Conservation (phyloP, 176 grass and related monocot genomes). For the Puya raimondii region DNA sequence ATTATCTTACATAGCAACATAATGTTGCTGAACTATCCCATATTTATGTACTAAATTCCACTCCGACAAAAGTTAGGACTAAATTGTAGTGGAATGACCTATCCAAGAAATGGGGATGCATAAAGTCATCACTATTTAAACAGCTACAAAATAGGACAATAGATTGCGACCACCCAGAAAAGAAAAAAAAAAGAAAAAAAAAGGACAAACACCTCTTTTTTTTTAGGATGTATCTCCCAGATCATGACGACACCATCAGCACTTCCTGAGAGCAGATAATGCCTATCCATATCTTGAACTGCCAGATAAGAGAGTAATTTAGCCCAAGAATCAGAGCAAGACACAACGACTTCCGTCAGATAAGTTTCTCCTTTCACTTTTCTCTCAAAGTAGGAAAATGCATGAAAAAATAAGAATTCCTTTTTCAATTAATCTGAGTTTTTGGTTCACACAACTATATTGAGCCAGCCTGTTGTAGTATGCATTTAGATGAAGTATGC, state of each 20-base stretch:
- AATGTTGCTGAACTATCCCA: too few species aligned
- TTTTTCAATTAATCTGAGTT: neutral
- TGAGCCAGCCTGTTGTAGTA: too few species aligned
- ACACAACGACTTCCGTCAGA: neutral
- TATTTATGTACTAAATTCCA: too few species aligned
- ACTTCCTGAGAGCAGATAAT: conserved; percentile 82
- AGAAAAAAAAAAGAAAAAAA: neutral
- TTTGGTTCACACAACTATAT: neutral
- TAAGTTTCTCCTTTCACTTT: neutral
- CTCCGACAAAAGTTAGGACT: too few species aligned
- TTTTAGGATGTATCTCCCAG: conserved; percentile 60
- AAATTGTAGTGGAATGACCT: too few species aligned
- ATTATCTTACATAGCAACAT: too few species aligned
- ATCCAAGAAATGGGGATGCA: neutral
- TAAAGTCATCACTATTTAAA: neutral
- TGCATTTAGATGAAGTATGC: neutral
- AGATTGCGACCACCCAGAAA: neutral
- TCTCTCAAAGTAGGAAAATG: neutral
- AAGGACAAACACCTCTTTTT: conserved; percentile 39
- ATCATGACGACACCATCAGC: conserved; percentile 72
- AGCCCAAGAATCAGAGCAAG: neutral
- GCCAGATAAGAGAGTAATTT: conserved; percentile 13
- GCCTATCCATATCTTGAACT: conserved; percentile 35
- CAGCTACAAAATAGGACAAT: neutral
- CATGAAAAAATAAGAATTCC: neutral